Evolutionary conservation across 176 grass and related monocot genomes (phyloP).

Genomic region (Musa schizocarpa): DNA sequence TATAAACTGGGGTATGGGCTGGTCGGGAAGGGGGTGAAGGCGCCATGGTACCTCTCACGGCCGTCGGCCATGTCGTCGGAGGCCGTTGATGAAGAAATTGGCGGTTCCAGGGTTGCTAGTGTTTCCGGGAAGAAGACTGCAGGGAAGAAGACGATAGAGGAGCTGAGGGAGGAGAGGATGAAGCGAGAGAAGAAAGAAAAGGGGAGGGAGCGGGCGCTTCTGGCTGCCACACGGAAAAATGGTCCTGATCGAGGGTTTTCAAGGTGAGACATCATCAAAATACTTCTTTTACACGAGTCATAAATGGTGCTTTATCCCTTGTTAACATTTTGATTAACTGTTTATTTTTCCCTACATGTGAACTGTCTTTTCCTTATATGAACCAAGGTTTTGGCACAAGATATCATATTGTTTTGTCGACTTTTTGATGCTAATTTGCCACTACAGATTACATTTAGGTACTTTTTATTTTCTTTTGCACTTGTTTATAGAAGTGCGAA

Average conservation of each 20-base stretch:
- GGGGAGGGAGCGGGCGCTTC: slow-evolving; percentile 31
- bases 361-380: no score
- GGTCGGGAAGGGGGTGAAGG: slow-evolving; percentile 75
- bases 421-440: no score
- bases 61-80: slow-evolving; percentile 7
- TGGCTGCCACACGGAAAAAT: slow-evolving; percentile 31
- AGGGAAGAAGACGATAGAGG: slow-evolving; percentile 56
- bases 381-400: no score
- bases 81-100: slow-evolving; percentile 9
- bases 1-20: slow-evolving; percentile 80
- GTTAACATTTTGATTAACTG: background rate
- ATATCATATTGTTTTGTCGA: no score
- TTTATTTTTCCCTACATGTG: background rate
- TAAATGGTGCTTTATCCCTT: background rate
- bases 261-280: slow-evolving; percentile 23
- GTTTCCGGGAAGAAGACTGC: slow-evolving; percentile 28
- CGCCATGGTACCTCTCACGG: slow-evolving; percentile 63
- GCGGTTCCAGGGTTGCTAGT: slow-evolving; percentile 1
- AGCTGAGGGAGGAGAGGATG: slow-evolving; percentile 61
- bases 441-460: no score
- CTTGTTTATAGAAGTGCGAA: background rate
- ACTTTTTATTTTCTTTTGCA: no score
- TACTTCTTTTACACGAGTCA: background rate
- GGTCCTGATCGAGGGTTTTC: slow-evolving; percentile 14
- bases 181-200: slow-evolving; percentile 65